Evolutionary conservation across 108 stramenopile genomes (phyloP).

Genomic region (Seminavis robusta): DNA sequence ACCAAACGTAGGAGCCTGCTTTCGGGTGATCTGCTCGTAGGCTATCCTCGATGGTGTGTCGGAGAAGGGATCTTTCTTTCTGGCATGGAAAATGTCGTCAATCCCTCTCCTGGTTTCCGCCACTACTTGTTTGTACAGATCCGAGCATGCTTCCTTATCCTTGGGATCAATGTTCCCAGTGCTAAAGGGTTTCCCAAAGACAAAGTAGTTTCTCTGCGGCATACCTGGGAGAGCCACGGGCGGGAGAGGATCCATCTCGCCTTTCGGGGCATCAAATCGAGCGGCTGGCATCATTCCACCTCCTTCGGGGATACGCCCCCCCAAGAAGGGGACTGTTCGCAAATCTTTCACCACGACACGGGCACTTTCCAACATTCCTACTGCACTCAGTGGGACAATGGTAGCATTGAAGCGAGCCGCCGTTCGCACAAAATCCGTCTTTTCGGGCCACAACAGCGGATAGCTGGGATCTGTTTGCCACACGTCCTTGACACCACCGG

Average conservation of each 20-base stretch:
- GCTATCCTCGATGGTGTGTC: constrained; percentile 27
- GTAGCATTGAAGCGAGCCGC: constrained; percentile 91
- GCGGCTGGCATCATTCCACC: constrained; percentile 57
- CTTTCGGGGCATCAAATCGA: constrained; percentile 53
- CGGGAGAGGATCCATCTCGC: constrained; percentile 63
- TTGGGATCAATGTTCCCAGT: constrained; percentile 56
- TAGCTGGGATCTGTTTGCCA: constrained; percentile 84
- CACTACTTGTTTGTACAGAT: constrained; percentile 53
- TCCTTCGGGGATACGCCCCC: constrained; percentile 44
- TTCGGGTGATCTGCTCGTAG: constrained; percentile 36
- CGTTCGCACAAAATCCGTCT: constrained; percentile 88
- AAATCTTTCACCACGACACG: constrained; percentile 68
- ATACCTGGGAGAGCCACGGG: constrained; percentile 63
- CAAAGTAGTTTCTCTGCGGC: constrained; percentile 82
- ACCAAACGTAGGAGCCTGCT: constrained; percentile 44
- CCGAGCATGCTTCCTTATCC: constrained; percentile 57
- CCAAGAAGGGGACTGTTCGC: constrained; percentile 73
- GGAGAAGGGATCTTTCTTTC: constrained; percentile 61
- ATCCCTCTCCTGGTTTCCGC: constrained; percentile 64
- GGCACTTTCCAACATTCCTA: constrained; percentile 85
- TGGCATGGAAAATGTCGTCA: constrained; percentile 64
- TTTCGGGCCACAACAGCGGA: constrained; percentile 90
- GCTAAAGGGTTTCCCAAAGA: constrained; percentile 74
- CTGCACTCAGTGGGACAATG: constrained; percentile 86
- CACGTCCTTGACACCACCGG: constrained; percentile 89